These are phyloP conservation scores for Geotrichum macrosporum DNA, from an alignment of 1,139 yeast genomes.

Conservation along the genomic window DNA sequence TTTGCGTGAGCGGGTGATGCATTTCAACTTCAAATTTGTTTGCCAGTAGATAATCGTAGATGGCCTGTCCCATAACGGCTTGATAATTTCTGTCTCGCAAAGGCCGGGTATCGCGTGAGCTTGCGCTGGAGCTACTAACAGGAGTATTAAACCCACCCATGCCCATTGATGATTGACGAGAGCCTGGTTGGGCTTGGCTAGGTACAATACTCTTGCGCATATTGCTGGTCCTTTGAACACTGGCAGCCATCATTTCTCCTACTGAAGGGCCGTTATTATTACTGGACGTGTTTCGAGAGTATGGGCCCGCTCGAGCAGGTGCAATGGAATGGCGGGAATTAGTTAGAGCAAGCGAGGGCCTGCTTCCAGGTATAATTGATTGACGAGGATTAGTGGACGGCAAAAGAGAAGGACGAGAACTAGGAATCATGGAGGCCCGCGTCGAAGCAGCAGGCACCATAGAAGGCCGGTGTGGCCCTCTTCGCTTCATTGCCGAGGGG, in stretches of 20 bases:
- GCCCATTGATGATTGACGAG: conserved; percentile 29
- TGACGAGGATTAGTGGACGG: conserved; percentile 18
- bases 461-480: conserved; percentile 27
- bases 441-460: conserved; percentile 24
- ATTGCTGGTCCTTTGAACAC: conserved; percentile 15
- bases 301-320: conserved; percentile 12
- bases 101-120: conserved; percentile 61
- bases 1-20: conserved; percentile 62
- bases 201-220: conserved; percentile 8
- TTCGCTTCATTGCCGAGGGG: conserved; percentile 23
- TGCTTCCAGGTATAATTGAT: conserved; percentile 22
- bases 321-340: background rate
- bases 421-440: conserved; percentile 15
- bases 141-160: conserved; percentile 19
- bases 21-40: conserved; percentile 70
- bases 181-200: conserved; percentile 12
- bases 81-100: conserved; percentile 69
- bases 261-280: conserved; percentile 18
- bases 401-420: conserved; percentile 16
- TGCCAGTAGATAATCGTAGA: conserved; percentile 54
- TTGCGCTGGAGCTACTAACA: background rate
- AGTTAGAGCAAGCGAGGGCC: no score
- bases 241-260: conserved; percentile 18
- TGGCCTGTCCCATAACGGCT: conserved; percentile 47
- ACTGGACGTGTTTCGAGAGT: conserved; percentile 20